Evolutionary conservation across 345 rosid genomes (phyloP).

Genomic region (Rhodamnia rubescens): DNA sequence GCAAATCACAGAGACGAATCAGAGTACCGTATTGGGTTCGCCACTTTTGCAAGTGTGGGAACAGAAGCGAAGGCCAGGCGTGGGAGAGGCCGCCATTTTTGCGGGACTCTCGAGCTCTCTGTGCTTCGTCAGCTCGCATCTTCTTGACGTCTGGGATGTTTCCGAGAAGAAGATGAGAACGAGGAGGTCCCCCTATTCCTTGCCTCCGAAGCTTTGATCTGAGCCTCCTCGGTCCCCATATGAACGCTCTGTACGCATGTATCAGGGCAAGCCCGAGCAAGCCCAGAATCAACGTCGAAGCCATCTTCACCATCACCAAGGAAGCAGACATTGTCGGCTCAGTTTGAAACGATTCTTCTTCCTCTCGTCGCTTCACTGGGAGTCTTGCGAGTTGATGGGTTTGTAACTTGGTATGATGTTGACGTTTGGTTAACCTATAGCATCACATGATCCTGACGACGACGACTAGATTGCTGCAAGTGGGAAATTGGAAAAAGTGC

Average conservation of each 20-base stretch:
- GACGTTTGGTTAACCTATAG: too few relatives aligned
- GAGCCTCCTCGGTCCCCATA: constrained; percentile 12
- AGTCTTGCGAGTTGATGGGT: not conserved
- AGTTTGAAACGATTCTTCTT: not conserved
- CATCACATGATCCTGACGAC: too few relatives aligned
- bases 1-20: not conserved
- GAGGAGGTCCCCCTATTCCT: constrained; percentile 37
- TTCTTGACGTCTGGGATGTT: constrained; percentile 26
- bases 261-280: constrained; percentile 1
- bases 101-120: not conserved
- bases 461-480: too few relatives aligned
- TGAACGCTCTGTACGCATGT: constrained; percentile 1
- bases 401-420: too few relatives aligned
- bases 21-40: constrained; percentile 20
- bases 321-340: not conserved
- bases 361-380: not conserved
- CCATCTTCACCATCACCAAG: not conserved
- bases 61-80: constrained; percentile 25
- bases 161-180: constrained; percentile 26
- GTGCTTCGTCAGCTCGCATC: not conserved
- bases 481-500: not conserved
- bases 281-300: constrained; percentile 7
- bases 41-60: constrained; percentile 21
- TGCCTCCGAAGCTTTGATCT: constrained; percentile 21
- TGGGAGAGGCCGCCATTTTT: constrained; percentile 6